Evolutionary conservation across 371 early-diverging fungal species (phyloP).

Genomic region (Pancytospora philotis): DNA sequence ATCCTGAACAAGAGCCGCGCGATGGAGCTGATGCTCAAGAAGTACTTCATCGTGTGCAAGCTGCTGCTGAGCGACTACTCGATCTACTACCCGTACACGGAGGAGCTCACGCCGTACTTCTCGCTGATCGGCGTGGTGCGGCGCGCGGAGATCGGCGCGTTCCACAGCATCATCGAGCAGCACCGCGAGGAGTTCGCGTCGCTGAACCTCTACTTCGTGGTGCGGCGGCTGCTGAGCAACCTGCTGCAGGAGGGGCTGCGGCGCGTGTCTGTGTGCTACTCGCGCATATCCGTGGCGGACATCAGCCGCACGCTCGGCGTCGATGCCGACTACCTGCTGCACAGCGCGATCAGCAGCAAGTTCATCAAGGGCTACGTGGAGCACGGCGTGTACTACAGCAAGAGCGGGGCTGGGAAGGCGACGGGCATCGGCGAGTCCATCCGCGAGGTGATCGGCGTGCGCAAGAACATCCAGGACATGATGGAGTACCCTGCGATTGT

Average conservation of each 20-base stretch:
- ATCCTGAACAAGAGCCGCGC: slow-evolving; percentile 16
- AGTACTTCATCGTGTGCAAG: slow-evolving; percentile 34
- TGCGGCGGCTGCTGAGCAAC: slow-evolving; percentile 28
- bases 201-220: slow-evolving; percentile 29
- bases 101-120: slow-evolving; percentile 30
- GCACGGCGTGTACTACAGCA: slow-evolving; percentile 19
- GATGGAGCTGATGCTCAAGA: slow-evolving; percentile 1
- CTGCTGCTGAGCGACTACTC: slow-evolving; percentile 27
- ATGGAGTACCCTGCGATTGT: slow-evolving; percentile 40
- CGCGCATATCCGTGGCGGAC: slow-evolving; percentile 28
- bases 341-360: slow-evolving; percentile 25
- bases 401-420: not conserved
- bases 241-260: slow-evolving; percentile 46
- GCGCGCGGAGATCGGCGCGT: slow-evolving; percentile 21
- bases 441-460: slow-evolving; percentile 6
- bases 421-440: slow-evolving; percentile 8
- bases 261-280: slow-evolving; percentile 30
- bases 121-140: slow-evolving; percentile 28
- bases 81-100: slow-evolving; percentile 18
- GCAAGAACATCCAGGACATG: slow-evolving; percentile 20
- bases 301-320: slow-evolving; percentile 23
- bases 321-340: slow-evolving; percentile 23
- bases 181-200: slow-evolving; percentile 18
- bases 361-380: slow-evolving; percentile 18
- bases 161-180: slow-evolving; percentile 19